Evolutionary conservation across 768 basidiomycete species (phyloP), one percentile per base, ranked within the genome.

Genomic region (Phlegmacium glaucopus): DNA sequence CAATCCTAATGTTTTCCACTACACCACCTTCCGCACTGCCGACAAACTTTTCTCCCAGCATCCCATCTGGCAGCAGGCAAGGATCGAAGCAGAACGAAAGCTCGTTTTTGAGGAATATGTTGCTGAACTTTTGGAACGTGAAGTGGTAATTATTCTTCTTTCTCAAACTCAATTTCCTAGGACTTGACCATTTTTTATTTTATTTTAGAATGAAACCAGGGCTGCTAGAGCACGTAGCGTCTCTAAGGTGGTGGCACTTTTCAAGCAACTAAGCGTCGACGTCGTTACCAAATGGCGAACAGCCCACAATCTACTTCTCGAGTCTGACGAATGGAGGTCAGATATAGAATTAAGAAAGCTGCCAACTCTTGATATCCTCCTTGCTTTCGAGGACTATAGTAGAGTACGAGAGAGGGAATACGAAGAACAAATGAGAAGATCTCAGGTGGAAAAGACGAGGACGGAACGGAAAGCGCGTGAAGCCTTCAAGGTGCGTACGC

Each of bases 81-180:
- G 81, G 59, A 74, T 93, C 27, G 90, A 92, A 63, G 77, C 87
- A 5, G 96, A 99, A 69, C 75, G 94, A 50, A 83, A 72, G 58
- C 74, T 87, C 39, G 82, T 99, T 48, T 94, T 97, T 47, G 92
- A 96, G 45, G 96, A 97, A 66, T 94, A 94, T 59, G 83, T 95
- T 3, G 53, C 76, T 5, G 93, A 93, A 55, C 73, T 98, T 47
- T 91, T 87, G 67, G 80, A 87, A 45, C 83, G 87, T 48, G 94
- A 97, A 74, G 83, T 91, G 77, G 91, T 94, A 59, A 58, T 87
- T 76, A 41, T 16, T 39, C 36, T 38, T 16, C 42, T 30, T n/a
- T 44, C 46, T 15, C 45, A 30, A 17, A 48, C 49, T 28, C 15
- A 9, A 34, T 34, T 43, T 27, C 17, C 39, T 10, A 47, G 45